A percentile compares a stretch with the other conserved stretches of the same genome.
These are phyloP conservation scores for Gaertneriomyces semiglobifer DNA, from an alignment of 192 early-diverging fungal genomes.

Conservation along the genomic window DNA sequence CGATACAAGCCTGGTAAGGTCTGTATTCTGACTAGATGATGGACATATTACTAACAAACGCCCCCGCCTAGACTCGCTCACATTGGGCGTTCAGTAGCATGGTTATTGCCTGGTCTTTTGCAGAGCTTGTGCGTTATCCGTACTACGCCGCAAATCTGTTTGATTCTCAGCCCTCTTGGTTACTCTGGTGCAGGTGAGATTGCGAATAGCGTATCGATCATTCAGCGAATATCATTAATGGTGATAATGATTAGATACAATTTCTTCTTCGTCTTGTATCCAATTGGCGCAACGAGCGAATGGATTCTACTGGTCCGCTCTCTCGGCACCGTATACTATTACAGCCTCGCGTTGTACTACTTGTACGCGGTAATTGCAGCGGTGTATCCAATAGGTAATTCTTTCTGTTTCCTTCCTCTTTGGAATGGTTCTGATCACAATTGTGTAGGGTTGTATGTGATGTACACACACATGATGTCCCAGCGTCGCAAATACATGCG, in stretches of 20 bases:
- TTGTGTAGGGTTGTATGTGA: slow-evolving; percentile 65
- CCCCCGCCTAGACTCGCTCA: slow-evolving; percentile 49
- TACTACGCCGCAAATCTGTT: slow-evolving; percentile 79
- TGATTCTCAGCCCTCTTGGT: slow-evolving; percentile 49
- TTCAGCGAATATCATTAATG: not conserved
- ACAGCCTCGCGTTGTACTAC: slow-evolving; percentile 53
- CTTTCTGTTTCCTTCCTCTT: not conserved
- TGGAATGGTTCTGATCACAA: not conserved
- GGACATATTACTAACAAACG: not conserved
- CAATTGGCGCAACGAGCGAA: slow-evolving; percentile 83
- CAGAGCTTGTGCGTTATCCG: slow-evolving; percentile 88
- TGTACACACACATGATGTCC: slow-evolving; percentile 90
- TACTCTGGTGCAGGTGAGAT: slow-evolving; percentile 59
- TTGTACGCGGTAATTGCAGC: slow-evolving; percentile 55
- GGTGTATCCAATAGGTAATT: slow-evolving; percentile 46
- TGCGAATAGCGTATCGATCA: not conserved
- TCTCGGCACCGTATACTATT: slow-evolving; percentile 41
- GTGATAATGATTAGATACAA: slow-evolving; percentile 67
- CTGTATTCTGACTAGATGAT: not conserved
- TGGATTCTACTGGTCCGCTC: slow-evolving; percentile 67
- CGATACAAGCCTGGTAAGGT: slow-evolving; percentile 8
- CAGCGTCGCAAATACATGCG: slow-evolving; percentile 76
- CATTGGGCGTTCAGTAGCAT: slow-evolving; percentile 74
- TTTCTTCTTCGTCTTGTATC: slow-evolving; percentile 92
- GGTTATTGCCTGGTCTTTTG: slow-evolving; percentile 87